Conservation (phyloP, 306 rosid species). For the Cucurbita argyrosperma region DNA sequence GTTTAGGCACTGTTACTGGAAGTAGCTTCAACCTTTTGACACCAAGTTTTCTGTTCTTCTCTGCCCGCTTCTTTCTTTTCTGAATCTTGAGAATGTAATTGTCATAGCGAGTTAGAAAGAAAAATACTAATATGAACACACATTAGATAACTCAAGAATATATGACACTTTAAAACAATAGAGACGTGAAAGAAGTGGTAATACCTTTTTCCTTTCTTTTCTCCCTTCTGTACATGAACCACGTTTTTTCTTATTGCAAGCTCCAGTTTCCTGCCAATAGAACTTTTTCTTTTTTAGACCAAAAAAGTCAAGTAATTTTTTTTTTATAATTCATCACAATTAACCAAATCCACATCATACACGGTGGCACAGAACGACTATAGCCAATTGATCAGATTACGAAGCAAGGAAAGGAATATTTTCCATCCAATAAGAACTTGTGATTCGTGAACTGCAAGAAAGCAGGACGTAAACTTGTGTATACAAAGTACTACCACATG, state of each 20-base stretch:
- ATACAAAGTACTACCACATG: not conserved
- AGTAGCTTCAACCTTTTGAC: constrained; percentile 52
- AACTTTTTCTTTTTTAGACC: not conserved
- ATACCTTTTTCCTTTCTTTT: constrained; percentile 51
- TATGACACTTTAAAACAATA: not conserved
- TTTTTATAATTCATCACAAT: not conserved
- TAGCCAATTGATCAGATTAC: not conserved
- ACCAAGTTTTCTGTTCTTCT: constrained; percentile 55
- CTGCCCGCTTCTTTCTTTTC: constrained; percentile 46
- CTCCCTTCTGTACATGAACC: constrained; percentile 39
- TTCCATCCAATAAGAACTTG: not conserved
- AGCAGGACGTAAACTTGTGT: not conserved
- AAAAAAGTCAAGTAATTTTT: constrained; percentile 4
- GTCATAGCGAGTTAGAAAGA: not conserved
- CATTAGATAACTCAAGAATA: not conserved
- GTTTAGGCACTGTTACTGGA: constrained; percentile 35
- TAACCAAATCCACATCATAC: not conserved
- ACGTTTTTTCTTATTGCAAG: constrained; percentile 27
- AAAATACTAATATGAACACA: not conserved
- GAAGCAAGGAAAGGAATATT: not conserved
- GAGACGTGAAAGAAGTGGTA: constrained; percentile 1
- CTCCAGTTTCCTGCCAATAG: constrained; percentile 17
- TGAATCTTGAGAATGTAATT: constrained; percentile 24
- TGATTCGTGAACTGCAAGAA: not conserved
- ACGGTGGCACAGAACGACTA: not conserved